Evolutionary conservation across 1,284 basidiomycete species (phyloP).

Genomic region (Psilocybe mexicana): DNA sequence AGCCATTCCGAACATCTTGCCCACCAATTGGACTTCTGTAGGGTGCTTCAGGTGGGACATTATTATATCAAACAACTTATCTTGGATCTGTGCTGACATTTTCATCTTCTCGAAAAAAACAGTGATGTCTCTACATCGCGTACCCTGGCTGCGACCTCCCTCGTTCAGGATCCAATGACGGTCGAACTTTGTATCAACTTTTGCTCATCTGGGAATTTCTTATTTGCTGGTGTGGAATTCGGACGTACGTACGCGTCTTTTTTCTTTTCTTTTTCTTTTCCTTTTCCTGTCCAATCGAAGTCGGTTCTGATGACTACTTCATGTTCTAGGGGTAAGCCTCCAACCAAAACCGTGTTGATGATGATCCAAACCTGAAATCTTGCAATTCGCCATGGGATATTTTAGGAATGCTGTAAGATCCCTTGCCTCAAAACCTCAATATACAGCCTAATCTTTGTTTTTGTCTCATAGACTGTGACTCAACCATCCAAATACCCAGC

Average conservation of each 20-base stretch:
- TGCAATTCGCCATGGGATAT: background rate
- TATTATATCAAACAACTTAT: background rate
- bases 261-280: background rate
- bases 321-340: background rate
- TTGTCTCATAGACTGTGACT: constrained; percentile 37
- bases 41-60: constrained; percentile 35
- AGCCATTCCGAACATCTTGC: constrained; percentile 25
- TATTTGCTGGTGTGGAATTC: constrained; percentile 38
- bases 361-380: background rate
- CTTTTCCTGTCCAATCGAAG: background rate
- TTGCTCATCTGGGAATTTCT: constrained; percentile 28
- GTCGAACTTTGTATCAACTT: constrained; percentile 35
- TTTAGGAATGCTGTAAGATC: constrained; percentile 41
- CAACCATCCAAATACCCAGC: constrained; percentile 39
- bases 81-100: no score
- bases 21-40: constrained; percentile 33
- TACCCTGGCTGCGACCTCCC: constrained; percentile 26
- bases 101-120: background rate
- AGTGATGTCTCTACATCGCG: constrained; percentile 35
- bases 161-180: constrained; percentile 31
- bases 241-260: constrained; percentile 33
- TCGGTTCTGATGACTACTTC: constrained; percentile 3
- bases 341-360: background rate
- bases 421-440: background rate
- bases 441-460: constrained; percentile 4